Conservation (phyloP, 306 rosid species). For the Corylus heterophylla region DNA sequence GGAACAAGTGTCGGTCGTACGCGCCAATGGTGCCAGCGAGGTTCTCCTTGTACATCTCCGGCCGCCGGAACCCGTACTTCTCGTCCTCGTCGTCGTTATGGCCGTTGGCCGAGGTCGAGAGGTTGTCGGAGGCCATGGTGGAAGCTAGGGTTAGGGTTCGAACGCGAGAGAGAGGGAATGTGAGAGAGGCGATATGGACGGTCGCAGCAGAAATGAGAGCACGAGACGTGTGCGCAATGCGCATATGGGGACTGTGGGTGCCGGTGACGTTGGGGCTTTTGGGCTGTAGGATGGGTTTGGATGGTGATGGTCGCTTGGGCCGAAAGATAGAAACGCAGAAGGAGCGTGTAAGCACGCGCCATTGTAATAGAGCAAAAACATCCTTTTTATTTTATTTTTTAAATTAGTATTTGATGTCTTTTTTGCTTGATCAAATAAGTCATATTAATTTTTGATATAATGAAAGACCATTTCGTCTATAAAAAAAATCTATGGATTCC, state of each 20-base stretch:
- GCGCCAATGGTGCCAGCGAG: constrained; percentile 69
- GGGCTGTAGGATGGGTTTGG: background rate
- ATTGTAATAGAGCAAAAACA: too few species aligned
- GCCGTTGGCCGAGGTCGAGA: constrained; percentile 11
- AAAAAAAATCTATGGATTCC: too few species aligned
- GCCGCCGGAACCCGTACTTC: constrained; percentile 70
- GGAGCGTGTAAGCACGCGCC: background rate
- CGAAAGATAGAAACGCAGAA: background rate
- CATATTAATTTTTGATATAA: too few species aligned
- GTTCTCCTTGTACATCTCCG: constrained; percentile 71
- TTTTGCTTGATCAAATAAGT: too few species aligned
- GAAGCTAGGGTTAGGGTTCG: background rate
- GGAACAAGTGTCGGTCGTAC: constrained; percentile 87
- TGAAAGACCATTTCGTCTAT: too few species aligned
- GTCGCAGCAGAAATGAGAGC: constrained; percentile 5
- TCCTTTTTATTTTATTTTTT: too few species aligned
- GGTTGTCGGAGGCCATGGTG: constrained; percentile 48
- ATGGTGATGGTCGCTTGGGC: background rate
- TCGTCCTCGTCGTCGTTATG: constrained; percentile 35
- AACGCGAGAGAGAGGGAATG: background rate
- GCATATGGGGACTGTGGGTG: constrained; percentile 21
- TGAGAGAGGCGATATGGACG: constrained; percentile 10
- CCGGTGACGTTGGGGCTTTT: background rate
- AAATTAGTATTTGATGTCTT: too few species aligned
- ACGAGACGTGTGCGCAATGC: constrained; percentile 25